Base-by-base conservation (phyloP, 2,329 filamentous ascomycete genomes). In the Pseudogymnoascus destructans region DNA sequence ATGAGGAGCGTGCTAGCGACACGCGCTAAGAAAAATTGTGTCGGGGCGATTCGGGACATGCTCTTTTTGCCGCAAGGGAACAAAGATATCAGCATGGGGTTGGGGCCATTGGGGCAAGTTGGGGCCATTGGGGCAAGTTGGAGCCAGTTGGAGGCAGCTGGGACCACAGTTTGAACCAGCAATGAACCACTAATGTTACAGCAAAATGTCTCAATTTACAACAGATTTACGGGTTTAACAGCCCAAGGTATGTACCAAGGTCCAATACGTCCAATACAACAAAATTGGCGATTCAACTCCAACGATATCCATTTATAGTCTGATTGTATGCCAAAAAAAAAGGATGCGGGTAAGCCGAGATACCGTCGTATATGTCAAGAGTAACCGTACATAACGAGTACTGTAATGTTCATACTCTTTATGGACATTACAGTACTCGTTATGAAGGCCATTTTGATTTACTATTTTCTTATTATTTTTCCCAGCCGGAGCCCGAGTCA, bases 21-120 rank as follows among this genome's bases (percentile, higher is more conserved):
- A 35, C 40, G 32, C 52, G 52, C 52, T 55, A 55, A 55, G 52
- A 35, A 55, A 55, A 55, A 55, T 32, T 55, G 25, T 32, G 25
- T 32, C 52, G 52, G 27, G 52, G 52, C 52, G 52, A 55, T 35
- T 35, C 52, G 27, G 52, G 52, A 32, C 52, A 55, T 46, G 40
- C 25, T 46, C 40, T 46, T 40, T 40, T 46, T 42, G 40, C 40
- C 40, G 40, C 40, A 46, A 46, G 21, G 40, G 40, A 46, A 46
- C 40, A 46, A 46, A 46, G 25, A 46, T 46, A 25, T 46, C 25
- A 46, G 40, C 40, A 46, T 46, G 40, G 40, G 40, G 15, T 40
- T 40, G 36, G 36, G 36, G 4, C 36, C 7, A 40, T 19, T 40
- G 8, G 36, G 36, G 36, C 33, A 1, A 38, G 9, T 32, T 6